These are phyloP conservation scores for Penicillium arizonense DNA, from an alignment of 495 filamentous ascomycete species.

Conservation along the genomic window DNA sequence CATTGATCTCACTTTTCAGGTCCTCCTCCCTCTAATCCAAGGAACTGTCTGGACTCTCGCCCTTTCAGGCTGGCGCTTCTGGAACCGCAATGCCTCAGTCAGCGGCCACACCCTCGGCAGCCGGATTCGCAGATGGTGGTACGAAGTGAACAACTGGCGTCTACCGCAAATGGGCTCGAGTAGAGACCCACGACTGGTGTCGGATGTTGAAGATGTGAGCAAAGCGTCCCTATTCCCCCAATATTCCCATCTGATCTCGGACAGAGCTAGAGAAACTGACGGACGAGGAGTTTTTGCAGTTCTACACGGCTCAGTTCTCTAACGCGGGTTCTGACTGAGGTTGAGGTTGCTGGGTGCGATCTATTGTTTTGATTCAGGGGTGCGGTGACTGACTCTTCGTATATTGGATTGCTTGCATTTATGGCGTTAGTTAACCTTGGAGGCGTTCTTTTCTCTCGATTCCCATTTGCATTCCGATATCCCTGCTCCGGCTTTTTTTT, in stretches of 20 bases:
- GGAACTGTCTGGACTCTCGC: slow-evolving; percentile 80
- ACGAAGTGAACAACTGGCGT: slow-evolving; percentile 82
- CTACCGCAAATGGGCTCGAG: slow-evolving; percentile 41
- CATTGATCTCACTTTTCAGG: slow-evolving; percentile 41
- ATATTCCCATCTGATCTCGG: not conserved
- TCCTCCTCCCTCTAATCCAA: slow-evolving; percentile 80
- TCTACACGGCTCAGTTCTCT: slow-evolving; percentile 43
- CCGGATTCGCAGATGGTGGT: slow-evolving; percentile 82
- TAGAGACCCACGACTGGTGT: slow-evolving; percentile 32
- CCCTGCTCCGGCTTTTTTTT: not conserved
- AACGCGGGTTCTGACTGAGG: slow-evolving; percentile 36
- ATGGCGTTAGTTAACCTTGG: slow-evolving; percentile 23
- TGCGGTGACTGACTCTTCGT: slow-evolving; percentile 3
- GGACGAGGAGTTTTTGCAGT: slow-evolving; percentile 43
- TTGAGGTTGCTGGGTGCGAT: not conserved
- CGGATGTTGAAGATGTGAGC: slow-evolving; percentile 50
- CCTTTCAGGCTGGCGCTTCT: slow-evolving; percentile 77
- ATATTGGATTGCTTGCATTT: slow-evolving; percentile 19
- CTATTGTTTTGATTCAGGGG: not conserved
- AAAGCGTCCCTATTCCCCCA: slow-evolving; percentile 9
- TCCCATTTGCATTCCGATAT: slow-evolving; percentile 13
- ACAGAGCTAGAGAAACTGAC: slow-evolving; percentile 25
- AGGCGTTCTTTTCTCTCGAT: slow-evolving; percentile 8
- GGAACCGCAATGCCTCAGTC: slow-evolving; percentile 71
- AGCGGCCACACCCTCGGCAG: slow-evolving; percentile 70